Evolutionary conservation across 345 rosid genomes (phyloP), one percentile per base, ranked within the genome.

Genomic region (Citrus hindsii): DNA sequence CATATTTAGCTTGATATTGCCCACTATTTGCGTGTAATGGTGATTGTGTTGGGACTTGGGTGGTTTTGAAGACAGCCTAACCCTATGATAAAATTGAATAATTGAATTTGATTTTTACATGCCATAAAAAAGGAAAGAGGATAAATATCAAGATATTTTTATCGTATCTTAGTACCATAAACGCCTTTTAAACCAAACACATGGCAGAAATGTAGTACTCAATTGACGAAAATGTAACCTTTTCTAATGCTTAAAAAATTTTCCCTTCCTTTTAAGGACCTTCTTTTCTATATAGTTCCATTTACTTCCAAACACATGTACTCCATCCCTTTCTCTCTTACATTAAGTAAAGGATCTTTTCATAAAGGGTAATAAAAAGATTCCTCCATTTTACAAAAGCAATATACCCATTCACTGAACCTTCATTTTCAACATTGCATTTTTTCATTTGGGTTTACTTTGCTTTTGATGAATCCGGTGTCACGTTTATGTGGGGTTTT

Each of bases 291-390:
- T 1, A 0, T 46, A 12, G 51, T 13, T 42, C 76, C 76, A 2
- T 32, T 6, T 33, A 59, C 30, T 24, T 61, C 21, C 72, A 56
- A 79, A 46, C 56, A 40, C 66, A 30, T 66, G 37, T 22, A 32
- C 35, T 75, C 27, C 32, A 27, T 75, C 71, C 48, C 48, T 75
- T 76, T 76, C 65, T 76, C 73, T 37, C 12, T 35, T 25, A 9
- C 73, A 66, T 51, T 67, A 76, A 76, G 79, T 18, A 67, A 53
- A 76, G 65, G 66, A 76, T 76, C 73, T 67, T 65, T 35, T 75
- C 61, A 35, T 35, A 37, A 40, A n/a, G 72, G 56, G 35, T 70
- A 71, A 71, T 71, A 60, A 40, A 16, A 42, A 51, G 73, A 61
- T 42, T 28, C 46, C 61, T 13, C 28, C 37, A 48, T 48, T 46